Evolutionary conservation across 192 early-diverging fungal species (phyloP).

Genomic region (Thoreauomyces humboldtii): DNA sequence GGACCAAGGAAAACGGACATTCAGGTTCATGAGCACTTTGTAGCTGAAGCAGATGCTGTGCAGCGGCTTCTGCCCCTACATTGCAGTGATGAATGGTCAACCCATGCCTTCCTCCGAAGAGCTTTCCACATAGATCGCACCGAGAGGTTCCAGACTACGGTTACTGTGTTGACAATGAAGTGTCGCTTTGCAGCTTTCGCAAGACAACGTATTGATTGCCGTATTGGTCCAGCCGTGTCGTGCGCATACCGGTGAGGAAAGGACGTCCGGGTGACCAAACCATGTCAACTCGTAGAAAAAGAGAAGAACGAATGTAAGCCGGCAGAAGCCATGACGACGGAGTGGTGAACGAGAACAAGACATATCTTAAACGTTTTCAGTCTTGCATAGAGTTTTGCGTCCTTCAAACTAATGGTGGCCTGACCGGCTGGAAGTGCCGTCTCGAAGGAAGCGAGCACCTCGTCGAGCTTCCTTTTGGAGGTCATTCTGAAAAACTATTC

Average conservation of each 20-base stretch:
- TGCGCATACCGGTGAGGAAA: slow-evolving; percentile 10
- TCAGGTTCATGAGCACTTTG: background rate
- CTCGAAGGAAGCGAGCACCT: background rate
- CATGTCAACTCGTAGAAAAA: slow-evolving; percentile 11
- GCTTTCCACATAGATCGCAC: too few relatives aligned
- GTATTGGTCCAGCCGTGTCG: slow-evolving; percentile 11
- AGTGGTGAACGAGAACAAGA: background rate
- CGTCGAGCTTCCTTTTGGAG: slow-evolving; percentile 15
- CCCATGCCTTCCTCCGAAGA: too few relatives aligned
- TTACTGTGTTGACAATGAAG: too few relatives aligned
- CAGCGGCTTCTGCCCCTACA: background rate
- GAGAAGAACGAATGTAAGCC: background rate
- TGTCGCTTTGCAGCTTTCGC: background rate
- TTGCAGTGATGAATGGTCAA: too few relatives aligned
- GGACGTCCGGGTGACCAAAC: background rate
- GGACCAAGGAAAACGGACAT: background rate
- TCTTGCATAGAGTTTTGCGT: background rate
- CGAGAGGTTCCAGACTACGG: too few relatives aligned
- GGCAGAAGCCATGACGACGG: background rate
- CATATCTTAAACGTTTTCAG: slow-evolving; percentile 16
- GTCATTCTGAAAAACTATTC: too few relatives aligned
- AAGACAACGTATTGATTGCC: background rate
- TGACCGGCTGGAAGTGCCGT: background rate
- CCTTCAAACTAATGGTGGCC: slow-evolving; percentile 1
- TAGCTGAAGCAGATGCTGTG: background rate